Evolutionary conservation across 2,329 filamentous ascomycete genomes (phyloP), one percentile per base, ranked within the genome.

Genomic region (Alternaria gaisen): DNA sequence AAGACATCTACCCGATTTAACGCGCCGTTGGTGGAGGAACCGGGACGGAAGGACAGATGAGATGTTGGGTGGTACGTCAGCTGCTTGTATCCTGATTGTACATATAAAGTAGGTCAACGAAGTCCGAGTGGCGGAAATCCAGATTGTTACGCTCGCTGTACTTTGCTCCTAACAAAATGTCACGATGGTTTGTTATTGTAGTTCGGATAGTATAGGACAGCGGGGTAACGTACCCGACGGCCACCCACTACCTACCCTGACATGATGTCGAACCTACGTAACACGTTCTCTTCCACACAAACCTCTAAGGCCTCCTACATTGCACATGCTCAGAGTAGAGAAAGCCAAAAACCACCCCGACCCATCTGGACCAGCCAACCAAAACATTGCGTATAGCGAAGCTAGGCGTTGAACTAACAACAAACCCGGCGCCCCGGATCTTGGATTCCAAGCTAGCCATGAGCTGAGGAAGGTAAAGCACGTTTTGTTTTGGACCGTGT

Each of bases 401-500:
- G 46, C 46, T 48, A 48, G 44, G 10, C 6, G 12, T n/a, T 38
- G 16, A 8, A n/a, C 34, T 38, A 38, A n/a, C 32, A 14, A 36
- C 6, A 38, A 30, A 16, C 44, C 44, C 44, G 44, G 28, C 12
- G 44, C 44, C 44, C 18, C 44, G 18, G 28, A 48, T 48, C 12
- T 14, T 47, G 44, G 44, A 32, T 32, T 4, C 44, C 44, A 32
- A 32, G 18, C 44, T 47, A 47, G 44, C 18, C 30, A 20, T 47
- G 26, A 32, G 28, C 44, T 47, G 44, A 47, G 44, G 44, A 47
- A 47, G 44, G n/a, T 47, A 48, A 48, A 16, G 44, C 44, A 48
- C 30, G 44, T 20, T 20, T 47, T 47, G 30, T 16, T 34, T 48
- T 48, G 18, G 30, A n/a, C 46, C 46, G 46, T 22, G 22, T 36